A percentile compares a stretch with the other conserved stretches of the same genome.
Evolutionary conservation across 2,329 filamentous ascomycete species (phyloP).

Genomic region (Colletotrichum ledebouriae): DNA sequence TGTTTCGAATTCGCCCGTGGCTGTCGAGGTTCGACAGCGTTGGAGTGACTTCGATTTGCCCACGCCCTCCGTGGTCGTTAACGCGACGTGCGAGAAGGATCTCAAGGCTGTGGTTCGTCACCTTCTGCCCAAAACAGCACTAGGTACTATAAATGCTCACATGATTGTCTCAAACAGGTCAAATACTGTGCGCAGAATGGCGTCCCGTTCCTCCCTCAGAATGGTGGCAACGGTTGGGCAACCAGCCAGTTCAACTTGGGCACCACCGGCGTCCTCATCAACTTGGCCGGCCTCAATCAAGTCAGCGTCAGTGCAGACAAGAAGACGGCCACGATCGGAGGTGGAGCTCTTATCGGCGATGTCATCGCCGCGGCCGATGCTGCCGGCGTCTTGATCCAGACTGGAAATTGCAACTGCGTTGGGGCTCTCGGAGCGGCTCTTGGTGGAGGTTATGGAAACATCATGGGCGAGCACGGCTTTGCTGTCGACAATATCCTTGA

Average conservation of each 20-base stretch:
- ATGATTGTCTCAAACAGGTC: not conserved
- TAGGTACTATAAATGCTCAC: not conserved
- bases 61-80: slow-evolving; percentile 42
- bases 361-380: slow-evolving; percentile 27
- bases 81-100: slow-evolving; percentile 41
- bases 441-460: slow-evolving; percentile 43
- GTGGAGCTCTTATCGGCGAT: slow-evolving; percentile 40
- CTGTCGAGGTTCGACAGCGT: slow-evolving; percentile 32
- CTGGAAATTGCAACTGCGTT: slow-evolving; percentile 48
- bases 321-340: slow-evolving; percentile 40
- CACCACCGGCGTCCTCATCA: slow-evolving; percentile 44
- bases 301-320: slow-evolving; percentile 43
- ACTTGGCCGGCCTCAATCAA: slow-evolving; percentile 45
- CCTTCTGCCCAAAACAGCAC: not conserved
- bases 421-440: slow-evolving; percentile 44
- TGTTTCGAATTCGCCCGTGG: not conserved
- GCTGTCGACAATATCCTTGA: slow-evolving; percentile 52
- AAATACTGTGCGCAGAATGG: slow-evolving; percentile 30
- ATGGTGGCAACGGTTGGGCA: slow-evolving; percentile 43
- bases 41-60: slow-evolving; percentile 44
- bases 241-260: slow-evolving; percentile 33
- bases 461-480: slow-evolving; percentile 42
- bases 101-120: slow-evolving; percentile 32
- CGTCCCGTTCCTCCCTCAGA: slow-evolving; percentile 39
- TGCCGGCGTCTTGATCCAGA: slow-evolving; percentile 39